Evolutionary conservation across 768 basidiomycete genomes (phyloP).

Genomic region (Vararia minispora): DNA sequence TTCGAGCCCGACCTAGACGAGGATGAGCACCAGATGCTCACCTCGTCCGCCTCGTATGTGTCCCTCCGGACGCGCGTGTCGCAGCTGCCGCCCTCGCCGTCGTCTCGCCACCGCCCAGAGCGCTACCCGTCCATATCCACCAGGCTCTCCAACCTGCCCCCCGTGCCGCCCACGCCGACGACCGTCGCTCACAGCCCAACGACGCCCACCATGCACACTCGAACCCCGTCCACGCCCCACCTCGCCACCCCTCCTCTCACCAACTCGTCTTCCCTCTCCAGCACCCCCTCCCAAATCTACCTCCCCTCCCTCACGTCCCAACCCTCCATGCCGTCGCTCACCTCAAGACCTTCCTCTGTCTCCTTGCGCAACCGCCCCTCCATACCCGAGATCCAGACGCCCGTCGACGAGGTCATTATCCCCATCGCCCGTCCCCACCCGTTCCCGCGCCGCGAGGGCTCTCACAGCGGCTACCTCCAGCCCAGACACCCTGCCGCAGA

Average conservation of each 20-base stretch:
- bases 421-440: no score
- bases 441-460: no score
- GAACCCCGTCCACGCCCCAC: no score
- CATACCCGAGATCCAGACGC: background rate
- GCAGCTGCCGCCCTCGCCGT: no score
- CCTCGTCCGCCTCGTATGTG: constrained; percentile 13
- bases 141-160: constrained; percentile 11
- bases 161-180: constrained; percentile 3
- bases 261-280: constrained; percentile 1
- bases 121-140: constrained; percentile 15
- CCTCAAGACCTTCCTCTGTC: background rate
- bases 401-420: no score
- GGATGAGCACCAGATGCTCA: constrained; percentile 8
- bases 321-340: constrained; percentile 1
- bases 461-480: no score
- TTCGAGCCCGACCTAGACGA: constrained; percentile 9
- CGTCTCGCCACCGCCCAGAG: constrained; percentile 4
- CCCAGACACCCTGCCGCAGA: no score
- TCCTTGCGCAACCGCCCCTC: background rate
- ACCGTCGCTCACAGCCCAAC: constrained; percentile 4
- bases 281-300: constrained; percentile 1
- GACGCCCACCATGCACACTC: constrained; percentile 8
- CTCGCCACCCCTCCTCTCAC: constrained; percentile 1
- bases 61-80: no score
- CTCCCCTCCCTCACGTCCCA: background rate